Conservation (phyloP, 2,329 filamentous ascomycete genomes). For the Calonectria henricotiae region DNA sequence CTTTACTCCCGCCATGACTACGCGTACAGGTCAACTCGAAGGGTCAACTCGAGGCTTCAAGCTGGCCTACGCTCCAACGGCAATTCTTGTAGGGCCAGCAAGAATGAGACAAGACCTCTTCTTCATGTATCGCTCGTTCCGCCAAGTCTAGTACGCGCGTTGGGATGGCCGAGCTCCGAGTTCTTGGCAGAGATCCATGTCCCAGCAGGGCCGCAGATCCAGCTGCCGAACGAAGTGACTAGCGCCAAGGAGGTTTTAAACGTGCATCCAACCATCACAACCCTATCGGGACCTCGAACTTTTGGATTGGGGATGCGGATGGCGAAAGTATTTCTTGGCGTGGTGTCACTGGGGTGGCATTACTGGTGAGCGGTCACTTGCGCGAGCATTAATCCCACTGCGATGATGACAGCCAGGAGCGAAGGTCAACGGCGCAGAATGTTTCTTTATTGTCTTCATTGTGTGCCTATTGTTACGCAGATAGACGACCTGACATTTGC, state of each 20-base stretch:
- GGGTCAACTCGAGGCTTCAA: constrained; percentile 45
- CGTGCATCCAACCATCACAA: constrained; percentile 50
- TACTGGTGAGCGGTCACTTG: constrained; percentile 31
- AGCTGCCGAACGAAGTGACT: constrained; percentile 50
- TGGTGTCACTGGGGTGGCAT: constrained; percentile 29
- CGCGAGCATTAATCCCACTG: constrained; percentile 1
- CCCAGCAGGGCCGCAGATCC: constrained; percentile 52
- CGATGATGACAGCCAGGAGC: constrained; percentile 20
- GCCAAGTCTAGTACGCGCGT: constrained; percentile 54
- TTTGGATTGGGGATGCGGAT: constrained; percentile 36
- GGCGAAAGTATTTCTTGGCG: constrained; percentile 36
- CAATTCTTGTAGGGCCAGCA: constrained; percentile 44
- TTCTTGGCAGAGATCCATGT: constrained; percentile 53
- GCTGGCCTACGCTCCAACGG: constrained; percentile 47
- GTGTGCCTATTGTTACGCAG: constrained; percentile 3
- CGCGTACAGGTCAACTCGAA: constrained; percentile 46
- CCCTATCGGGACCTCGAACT: constrained; percentile 50
- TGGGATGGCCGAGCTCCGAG: constrained; percentile 52
- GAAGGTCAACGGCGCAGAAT: constrained; percentile 5
- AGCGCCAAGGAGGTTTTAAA: constrained; percentile 52
- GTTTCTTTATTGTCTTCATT: not conserved
- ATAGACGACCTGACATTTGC: constrained; percentile 31
- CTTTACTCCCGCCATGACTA: constrained; percentile 53
- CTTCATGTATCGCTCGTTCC: constrained; percentile 51
- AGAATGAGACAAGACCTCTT: constrained; percentile 50